Evolutionary conservation across 371 early-diverging fungal species (phyloP), one percentile per base, ranked within the genome.

Genomic region (Polyrhizophydium stewartii): DNA sequence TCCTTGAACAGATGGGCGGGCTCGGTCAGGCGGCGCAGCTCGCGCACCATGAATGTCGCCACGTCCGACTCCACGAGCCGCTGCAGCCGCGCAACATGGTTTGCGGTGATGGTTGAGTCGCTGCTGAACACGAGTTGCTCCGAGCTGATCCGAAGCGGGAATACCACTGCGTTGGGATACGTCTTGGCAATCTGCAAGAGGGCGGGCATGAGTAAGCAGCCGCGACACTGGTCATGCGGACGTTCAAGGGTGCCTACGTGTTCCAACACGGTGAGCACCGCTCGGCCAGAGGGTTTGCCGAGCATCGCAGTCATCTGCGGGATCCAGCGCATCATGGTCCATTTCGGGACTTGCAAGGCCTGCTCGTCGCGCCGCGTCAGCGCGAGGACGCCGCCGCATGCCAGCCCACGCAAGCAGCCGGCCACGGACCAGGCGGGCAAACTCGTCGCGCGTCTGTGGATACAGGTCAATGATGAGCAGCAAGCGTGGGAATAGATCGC

Each of bases 291-390:
- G 16, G 69, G 61, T 35, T 81, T 80, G 59, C 85, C 87, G 21
- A 91, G 73, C 16, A 86, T 63, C 12, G 92, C 86, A 0, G 90
- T 85, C 58, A 91, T 61, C 55, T 91, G 90, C 10, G 89, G 89
- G 24, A 91, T 76, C 92, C 92, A 91, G 22, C 85, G 75, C 27
- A 90, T 77, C 66, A 86, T 85, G 53, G 79, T 79, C 89, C 89
- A 91, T n/a, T 69, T 66, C 1, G 75, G 74, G 13, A 72, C 56
- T 10, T 6, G 19, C 10, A 53, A 30, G 12, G 30, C 6, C 53
- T 53, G 24, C 35, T 16, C 3, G 28, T 16, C 49, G 25, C n/a
- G n/a, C n/a, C n/a, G n/a, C n/a, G n/a, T n/a, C n/a, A n/a, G n/a
- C n/a, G n/a, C n/a, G n/a, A n/a, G n/a, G n/a, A n/a, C n/a, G n/a